Conservation (phyloP, 2,329 filamentous ascomycete species). For the Penicillium nordicum region DNA sequence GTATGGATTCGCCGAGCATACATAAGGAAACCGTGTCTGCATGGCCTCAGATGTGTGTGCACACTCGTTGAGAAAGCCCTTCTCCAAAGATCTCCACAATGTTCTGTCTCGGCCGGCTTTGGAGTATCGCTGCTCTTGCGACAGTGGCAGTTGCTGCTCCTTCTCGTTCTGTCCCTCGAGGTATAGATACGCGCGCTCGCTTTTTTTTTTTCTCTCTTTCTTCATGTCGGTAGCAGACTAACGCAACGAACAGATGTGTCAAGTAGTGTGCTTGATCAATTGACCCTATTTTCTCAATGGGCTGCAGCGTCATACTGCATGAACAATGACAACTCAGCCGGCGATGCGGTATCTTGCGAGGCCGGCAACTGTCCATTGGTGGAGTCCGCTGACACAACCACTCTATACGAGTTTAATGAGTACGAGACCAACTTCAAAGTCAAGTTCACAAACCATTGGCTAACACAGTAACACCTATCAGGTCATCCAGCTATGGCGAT, state of each 20-base stretch:
- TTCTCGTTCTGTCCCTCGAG: conserved; percentile 19
- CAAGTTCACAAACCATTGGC: neutral
- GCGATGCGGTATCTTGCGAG: conserved; percentile 44
- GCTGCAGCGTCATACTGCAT: conserved; percentile 53
- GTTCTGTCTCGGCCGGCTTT: conserved; percentile 6
- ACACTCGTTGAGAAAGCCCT: neutral
- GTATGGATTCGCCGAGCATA: neutral
- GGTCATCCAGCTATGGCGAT: conserved; percentile 34
- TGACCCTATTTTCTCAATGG: conserved; percentile 51
- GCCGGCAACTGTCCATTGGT: conserved; percentile 49
- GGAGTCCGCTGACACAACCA: conserved; percentile 45
- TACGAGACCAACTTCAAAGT: conserved; percentile 23
- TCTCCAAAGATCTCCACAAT: conserved; percentile 1
- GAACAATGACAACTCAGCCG: conserved; percentile 46
- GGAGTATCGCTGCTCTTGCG: conserved; percentile 12
- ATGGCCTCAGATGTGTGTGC: neutral
- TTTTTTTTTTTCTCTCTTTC: too few species aligned
- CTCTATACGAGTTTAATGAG: conserved; percentile 50
- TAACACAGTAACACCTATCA: conserved; percentile 4
- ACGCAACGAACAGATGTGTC: conserved; percentile 35
- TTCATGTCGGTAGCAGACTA: neutral
- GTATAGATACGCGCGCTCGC: conserved; percentile 13
- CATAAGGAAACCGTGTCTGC: neutral
- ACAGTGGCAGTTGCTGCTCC: conserved; percentile 22
- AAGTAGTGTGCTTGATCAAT: conserved; percentile 37